Percentiles rank a stretch among this genome's conserved stretches.
These are phyloP conservation scores for Suhomyces sp. DNA, from an alignment of 805 yeast species.

Conservation along the genomic window DNA sequence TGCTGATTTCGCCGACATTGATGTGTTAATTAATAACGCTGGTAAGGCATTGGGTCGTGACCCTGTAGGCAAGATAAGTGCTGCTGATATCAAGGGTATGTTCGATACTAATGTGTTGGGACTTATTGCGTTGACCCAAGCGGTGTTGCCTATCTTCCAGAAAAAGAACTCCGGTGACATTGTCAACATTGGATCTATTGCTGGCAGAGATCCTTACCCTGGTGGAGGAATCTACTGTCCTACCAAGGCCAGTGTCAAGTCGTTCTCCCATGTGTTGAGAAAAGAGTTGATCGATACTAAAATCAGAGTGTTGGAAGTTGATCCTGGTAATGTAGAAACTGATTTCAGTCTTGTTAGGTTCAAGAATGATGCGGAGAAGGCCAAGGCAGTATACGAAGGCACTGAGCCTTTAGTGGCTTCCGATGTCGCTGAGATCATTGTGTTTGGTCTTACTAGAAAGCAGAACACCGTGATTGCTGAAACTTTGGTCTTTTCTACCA, in stretches of 20 bases:
- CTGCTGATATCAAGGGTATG: slow-evolving; percentile 70
- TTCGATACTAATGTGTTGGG: slow-evolving; percentile 87
- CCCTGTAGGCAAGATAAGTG: slow-evolving; percentile 62
- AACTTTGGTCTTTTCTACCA: slow-evolving; percentile 75
- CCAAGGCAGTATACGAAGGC: slow-evolving; percentile 63
- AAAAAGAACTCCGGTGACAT: slow-evolving; percentile 69
- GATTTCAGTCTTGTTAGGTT: slow-evolving; percentile 67
- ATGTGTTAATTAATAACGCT: slow-evolving; percentile 68
- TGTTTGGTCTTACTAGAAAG: slow-evolving; percentile 63
- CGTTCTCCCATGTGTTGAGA: slow-evolving; percentile 68
- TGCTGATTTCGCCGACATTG: slow-evolving; percentile 58
- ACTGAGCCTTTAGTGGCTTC: slow-evolving; percentile 68
- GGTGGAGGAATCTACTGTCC: slow-evolving; percentile 80
- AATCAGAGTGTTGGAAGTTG: slow-evolving; percentile 68
- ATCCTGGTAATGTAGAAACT: slow-evolving; percentile 79
- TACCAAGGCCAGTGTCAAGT: slow-evolving; percentile 67
- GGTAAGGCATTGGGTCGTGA: slow-evolving; percentile 79
- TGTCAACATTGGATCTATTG: slow-evolving; percentile 72
- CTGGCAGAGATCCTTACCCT: slow-evolving; percentile 77
- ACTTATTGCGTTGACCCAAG: slow-evolving; percentile 78
- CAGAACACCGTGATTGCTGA: slow-evolving; percentile 77
- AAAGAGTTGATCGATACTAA: slow-evolving; percentile 71
- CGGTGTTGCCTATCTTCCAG: slow-evolving; percentile 68
- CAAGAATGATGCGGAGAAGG: slow-evolving; percentile 58
- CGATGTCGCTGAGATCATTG: slow-evolving; percentile 74